Evolutionary conservation across 2,329 filamentous ascomycete species (phyloP), one percentile per base, ranked within the genome.

Genomic region (Rugonectria rugulosa): DNA sequence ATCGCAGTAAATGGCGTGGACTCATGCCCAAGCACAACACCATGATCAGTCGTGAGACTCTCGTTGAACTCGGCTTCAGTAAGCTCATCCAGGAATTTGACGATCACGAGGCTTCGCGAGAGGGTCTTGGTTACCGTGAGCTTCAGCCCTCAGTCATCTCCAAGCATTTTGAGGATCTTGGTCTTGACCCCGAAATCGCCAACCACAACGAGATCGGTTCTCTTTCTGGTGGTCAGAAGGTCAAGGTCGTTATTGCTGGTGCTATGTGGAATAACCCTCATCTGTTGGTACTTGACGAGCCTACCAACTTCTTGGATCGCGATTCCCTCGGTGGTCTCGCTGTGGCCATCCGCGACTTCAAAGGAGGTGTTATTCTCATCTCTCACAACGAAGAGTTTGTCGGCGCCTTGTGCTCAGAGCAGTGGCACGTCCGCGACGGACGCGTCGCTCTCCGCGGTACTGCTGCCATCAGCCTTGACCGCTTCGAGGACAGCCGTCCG

Each of bases 231-330:
- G 95, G 95, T 12, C 95, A 99, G 74, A 98, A 98, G 78, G 95
- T 99, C 79, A 99, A 99, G 84, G 95, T 99, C 42, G 95, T 99
- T 61, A 87, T 99, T 66, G 95, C 92, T 3, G 91, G 91, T 69
- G 91, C 92, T 67, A 96, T 96, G 92, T 97, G 93, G 93, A 97
- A 98, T 80, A 98, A 98, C 81, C 95, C 95, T 1, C 95, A 99
- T 80, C 79, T 99, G 69, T 86, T 99, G 59, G 95, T 99, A 43
- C 88, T 99, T 20, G 95, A 99, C 83, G 94, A 99, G 79, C 95
- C 95, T 55, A 98, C 95, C 73, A 99, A 99, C 81, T 99, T 97
- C 85, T 87, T 99, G 81, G 95, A 99, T 72, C 92, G 95, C 68
- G 95, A 99, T 78, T 97, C 93, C 14, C 88, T 99, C 15, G 96